Evolutionary conservation across 768 basidiomycete genomes (phyloP).

Genomic region (Nidula microcarpa): DNA sequence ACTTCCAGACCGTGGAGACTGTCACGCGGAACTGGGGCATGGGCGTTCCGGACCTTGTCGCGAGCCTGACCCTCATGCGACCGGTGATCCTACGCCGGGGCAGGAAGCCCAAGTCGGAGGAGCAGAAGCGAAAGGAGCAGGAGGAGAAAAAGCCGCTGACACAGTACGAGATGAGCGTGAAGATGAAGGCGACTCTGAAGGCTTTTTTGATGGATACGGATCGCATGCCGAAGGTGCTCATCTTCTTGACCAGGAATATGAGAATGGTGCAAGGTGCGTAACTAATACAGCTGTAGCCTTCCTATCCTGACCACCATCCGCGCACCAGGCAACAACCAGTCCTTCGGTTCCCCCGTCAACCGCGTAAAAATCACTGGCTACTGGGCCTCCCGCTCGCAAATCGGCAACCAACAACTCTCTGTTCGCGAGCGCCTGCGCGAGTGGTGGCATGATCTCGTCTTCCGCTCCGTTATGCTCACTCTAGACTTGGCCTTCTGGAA

Average conservation of each 20-base stretch:
- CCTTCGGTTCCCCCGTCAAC: slow-evolving; percentile 83
- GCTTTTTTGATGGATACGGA: slow-evolving; percentile 72
- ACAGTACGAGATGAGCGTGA: slow-evolving; percentile 66
- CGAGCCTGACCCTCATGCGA: slow-evolving; percentile 68
- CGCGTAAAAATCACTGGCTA: slow-evolving; percentile 86
- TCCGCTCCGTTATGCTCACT: slow-evolving; percentile 59
- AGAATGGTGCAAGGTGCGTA: slow-evolving; percentile 52
- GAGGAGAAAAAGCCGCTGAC: slow-evolving; percentile 34
- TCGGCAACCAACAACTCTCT: slow-evolving; percentile 37
- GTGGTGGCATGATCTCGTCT: slow-evolving; percentile 58
- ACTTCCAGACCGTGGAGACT: slow-evolving; percentile 47
- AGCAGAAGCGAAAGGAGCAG: slow-evolving; percentile 17
- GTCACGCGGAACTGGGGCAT: slow-evolving; percentile 66
- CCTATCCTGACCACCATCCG: slow-evolving; percentile 7
- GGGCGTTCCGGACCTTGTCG: slow-evolving; percentile 67
- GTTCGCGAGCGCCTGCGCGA: slow-evolving; percentile 42
- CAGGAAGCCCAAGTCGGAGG: slow-evolving; percentile 16
- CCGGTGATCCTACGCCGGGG: slow-evolving; percentile 45
- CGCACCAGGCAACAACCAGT: slow-evolving; percentile 68
- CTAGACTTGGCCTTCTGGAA: slow-evolving; percentile 74
- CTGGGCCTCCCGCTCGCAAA: slow-evolving; percentile 72
- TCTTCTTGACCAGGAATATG: slow-evolving; percentile 79
- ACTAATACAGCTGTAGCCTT: slow-evolving; percentile 2
- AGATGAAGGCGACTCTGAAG: slow-evolving; percentile 65
- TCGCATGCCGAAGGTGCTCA: slow-evolving; percentile 71